These are phyloP conservation scores for Tephrocybe rancida DNA, from an alignment of 768 basidiomycete species.

Conservation along the genomic window DNA sequence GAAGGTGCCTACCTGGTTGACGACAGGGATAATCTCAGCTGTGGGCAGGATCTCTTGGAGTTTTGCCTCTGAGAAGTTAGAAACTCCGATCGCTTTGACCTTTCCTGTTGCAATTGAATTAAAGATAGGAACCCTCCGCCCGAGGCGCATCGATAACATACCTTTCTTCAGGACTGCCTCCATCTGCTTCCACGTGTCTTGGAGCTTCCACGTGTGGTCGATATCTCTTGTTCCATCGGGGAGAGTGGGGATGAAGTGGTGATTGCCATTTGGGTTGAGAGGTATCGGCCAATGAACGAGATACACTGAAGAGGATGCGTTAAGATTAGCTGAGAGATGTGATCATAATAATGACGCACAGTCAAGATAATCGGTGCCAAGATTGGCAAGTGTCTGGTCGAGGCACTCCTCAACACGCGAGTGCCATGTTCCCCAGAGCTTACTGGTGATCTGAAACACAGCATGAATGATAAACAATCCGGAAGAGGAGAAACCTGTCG, in stretches of 20 bases:
- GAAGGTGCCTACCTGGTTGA: conserved; percentile 57
- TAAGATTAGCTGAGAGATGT: too few species aligned
- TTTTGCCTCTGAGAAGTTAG: conserved; percentile 72
- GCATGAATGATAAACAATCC: neutral
- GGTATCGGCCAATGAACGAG: conserved; percentile 85
- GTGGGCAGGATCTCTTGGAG: conserved; percentile 71
- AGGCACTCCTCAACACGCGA: conserved; percentile 72
- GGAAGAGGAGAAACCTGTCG: neutral
- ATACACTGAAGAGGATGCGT: conserved; percentile 50
- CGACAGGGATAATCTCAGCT: conserved; percentile 69
- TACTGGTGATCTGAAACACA: conserved; percentile 64
- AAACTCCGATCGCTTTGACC: conserved; percentile 69
- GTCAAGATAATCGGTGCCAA: conserved; percentile 88
- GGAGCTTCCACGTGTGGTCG: conserved; percentile 64
- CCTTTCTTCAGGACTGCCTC: conserved; percentile 72
- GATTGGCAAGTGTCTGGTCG: conserved; percentile 72
- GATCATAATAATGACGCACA: conserved; percentile 37
- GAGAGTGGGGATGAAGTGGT: conserved; percentile 57
- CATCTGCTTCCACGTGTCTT: conserved; percentile 85
- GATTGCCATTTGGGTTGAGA: conserved; percentile 68
- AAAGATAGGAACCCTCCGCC: conserved; percentile 4
- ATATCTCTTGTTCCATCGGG: conserved; percentile 70
- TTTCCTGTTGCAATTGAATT: conserved; percentile 48
- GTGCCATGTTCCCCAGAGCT: conserved; percentile 71
- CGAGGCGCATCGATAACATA: conserved; percentile 16